Evolutionary conservation across 2,329 filamentous ascomycete genomes (phyloP).

Genomic region (Sporothrix euskadiensis): DNA sequence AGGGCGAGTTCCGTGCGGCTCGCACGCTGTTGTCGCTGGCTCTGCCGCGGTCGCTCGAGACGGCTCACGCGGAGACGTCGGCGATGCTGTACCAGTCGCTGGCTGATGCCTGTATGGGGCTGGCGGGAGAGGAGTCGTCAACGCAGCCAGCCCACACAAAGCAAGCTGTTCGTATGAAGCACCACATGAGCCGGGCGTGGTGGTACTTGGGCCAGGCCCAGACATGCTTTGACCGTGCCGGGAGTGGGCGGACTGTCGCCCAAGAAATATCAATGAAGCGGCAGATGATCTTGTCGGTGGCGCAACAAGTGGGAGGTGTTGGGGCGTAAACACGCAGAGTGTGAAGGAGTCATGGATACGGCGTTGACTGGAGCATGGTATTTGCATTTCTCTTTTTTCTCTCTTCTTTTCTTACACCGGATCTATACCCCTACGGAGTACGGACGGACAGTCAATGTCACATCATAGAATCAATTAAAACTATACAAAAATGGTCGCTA

Average conservation of each 20-base stretch:
- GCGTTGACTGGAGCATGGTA: not conserved
- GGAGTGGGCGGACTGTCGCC: not conserved
- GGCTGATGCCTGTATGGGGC: constrained; percentile 76
- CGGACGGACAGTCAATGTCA: not conserved
- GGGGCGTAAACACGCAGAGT: not conserved
- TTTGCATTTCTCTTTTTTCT: not conserved
- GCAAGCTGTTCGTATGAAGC: constrained; percentile 10
- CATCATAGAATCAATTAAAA: not conserved
- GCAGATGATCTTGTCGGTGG: constrained; percentile 20
- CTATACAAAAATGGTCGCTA: not conserved
- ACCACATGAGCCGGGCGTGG: constrained; percentile 28
- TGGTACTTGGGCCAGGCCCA: constrained; percentile 29
- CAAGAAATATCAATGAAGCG: constrained; percentile 27
- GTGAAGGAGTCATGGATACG: constrained; percentile 1
- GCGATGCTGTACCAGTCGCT: constrained; percentile 69
- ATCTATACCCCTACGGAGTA: constrained; percentile 4
- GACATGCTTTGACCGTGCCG: constrained; percentile 19
- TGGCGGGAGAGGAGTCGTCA: constrained; percentile 57
- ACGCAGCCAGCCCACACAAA: too few relatives aligned
- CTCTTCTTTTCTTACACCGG: not conserved
- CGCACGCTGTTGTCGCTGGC: constrained; percentile 64
- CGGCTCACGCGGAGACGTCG: constrained; percentile 60
- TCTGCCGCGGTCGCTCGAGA: constrained; percentile 75
- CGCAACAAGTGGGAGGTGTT: not conserved
- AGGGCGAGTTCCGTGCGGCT: constrained; percentile 70